Base-by-base conservation (phyloP, 2,329 filamentous ascomycete genomes). In the Epichloe gansuensis region DNA sequence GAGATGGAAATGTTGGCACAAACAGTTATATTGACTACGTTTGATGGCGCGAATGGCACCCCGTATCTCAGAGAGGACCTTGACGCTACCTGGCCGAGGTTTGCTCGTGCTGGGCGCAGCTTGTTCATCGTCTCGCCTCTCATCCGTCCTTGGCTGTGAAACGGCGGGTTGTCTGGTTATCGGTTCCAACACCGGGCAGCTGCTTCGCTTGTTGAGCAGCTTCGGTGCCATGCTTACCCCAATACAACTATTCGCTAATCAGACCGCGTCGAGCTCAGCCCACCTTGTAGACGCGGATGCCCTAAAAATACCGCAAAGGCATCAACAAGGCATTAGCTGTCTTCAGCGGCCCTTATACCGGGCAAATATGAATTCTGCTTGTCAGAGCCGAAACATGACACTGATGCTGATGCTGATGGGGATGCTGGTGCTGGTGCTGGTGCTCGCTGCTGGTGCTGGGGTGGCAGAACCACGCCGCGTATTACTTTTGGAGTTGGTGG, bases 41-140 rank as follows among this genome's bases (percentile, higher is more conserved):
- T 63, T 60, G 25, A 69, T 63, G 2, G 60, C 65, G 42, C 57
- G 65, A 50, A 69, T 61, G 21, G 63, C 67, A 13, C 60, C 60
- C 3, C 64, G 61, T 25, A 69, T 63, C 38, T 68, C 66, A 6
- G 62, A 63, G 64, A 66, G 67, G 4, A 67, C 64, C 36, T 57
- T 64, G 11, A 65, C 62, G 36, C 62, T 59, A 6, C 58, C 59
- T 21, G 58, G 60, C 36, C 59, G 61, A n/a, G 61, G 51, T 47
- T 59, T 67, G 23, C 60, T 34, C 1, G 43, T 51, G 40, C 56
- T 54, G 4, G 53, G 51, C 5, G 47, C 49, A 4, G 55, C 59
- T 21, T 13, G 53, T 7, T 48, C 55, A 2, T 49, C 46, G 3
- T 51, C 44, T 21, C 49, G 49, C 27, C 31, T 34, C 17, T 44